Base-by-base conservation (phyloP, 2,329 filamentous ascomycete species). In the Microsporum ferrugineum region DNA sequence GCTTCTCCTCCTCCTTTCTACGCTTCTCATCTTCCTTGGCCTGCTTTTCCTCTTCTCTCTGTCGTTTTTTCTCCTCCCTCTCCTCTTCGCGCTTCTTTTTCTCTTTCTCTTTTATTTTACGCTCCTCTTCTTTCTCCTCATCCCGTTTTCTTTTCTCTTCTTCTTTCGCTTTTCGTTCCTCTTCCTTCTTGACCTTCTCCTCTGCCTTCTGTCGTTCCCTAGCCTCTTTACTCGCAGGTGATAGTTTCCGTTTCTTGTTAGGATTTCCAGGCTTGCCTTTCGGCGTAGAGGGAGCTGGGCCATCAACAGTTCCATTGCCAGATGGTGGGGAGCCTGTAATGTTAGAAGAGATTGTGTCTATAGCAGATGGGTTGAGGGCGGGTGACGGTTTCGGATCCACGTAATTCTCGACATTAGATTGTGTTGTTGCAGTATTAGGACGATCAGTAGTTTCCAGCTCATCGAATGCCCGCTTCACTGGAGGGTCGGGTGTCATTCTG, bases 41-140 rank as follows among this genome's bases (percentile, higher is more conserved):
- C 43, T 70, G 73, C 66, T 76, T 76, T 62, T 80, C 77, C 58
- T 76, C 75, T 47, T 76, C 74, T 57, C 77, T 78, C 62, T 79
- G 77, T 60, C 74, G 72, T 63, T 73, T 75, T 63, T 79, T 77
- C 56, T 76, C 75, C 62, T 80, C 75, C 61, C 68, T 70, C 59
- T 73, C 71, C 38, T 71, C 72, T n/a, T 77, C 74, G 62, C 75
- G 76, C 45, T 73, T 71, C 49, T 72, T 72, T 63, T 75, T 78
- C 59, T 78, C 76, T 62, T 78, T 74, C 33, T 78, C 75, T 62
- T 72, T 75, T 58, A 68, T 73, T 65, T 71, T 75, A 41, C 68
- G 70, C 63, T 79, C 76, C 61, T 77, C 76, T 55, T 77, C 75
- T n/a, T 74, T 70, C 62, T 75, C 76, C n/a, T 75, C 72, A 39